Conservation (phyloP, 495 filamentous ascomycete species). For the Penicillium coffeae region DNA sequence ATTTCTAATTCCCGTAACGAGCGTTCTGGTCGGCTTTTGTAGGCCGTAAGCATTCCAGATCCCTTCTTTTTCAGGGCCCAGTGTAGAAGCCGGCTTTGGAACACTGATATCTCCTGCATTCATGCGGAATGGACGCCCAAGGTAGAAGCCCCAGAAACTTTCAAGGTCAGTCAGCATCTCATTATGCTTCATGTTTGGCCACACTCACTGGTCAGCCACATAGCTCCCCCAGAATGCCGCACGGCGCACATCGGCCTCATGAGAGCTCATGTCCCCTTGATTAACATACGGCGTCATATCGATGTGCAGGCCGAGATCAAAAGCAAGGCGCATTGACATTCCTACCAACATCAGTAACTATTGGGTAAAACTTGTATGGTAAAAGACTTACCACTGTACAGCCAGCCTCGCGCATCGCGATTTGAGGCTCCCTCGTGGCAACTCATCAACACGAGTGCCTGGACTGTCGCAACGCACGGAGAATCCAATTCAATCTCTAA, state of each 20-base stretch:
- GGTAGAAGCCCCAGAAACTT: constrained; percentile 49
- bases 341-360: constrained; percentile 20
- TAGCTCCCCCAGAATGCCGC: constrained; percentile 51
- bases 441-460: constrained; percentile 46
- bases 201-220: constrained; percentile 44
- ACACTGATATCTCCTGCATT: constrained; percentile 45
- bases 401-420: constrained; percentile 49
- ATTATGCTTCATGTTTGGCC: neutral
- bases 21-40: constrained; percentile 8
- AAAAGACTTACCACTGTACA: constrained; percentile 40
- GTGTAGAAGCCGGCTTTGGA: constrained; percentile 37
- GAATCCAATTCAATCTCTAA: constrained; percentile 48
- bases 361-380: neutral
- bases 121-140: constrained; percentile 45
- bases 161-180: neutral
- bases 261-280: constrained; percentile 37
- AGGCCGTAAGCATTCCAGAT: constrained; percentile 46
- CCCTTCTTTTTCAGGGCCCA: constrained; percentile 31
- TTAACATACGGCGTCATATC: constrained; percentile 46
- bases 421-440: constrained; percentile 45
- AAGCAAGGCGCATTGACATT: constrained; percentile 50
- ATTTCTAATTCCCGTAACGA: neutral
- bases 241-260: constrained; percentile 43
- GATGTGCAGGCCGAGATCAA: constrained; percentile 47
- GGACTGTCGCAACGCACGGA: constrained; percentile 49